Base-by-base conservation (phyloP, 1,139 yeast species). In the Blastobotrys serpentis region DNA sequence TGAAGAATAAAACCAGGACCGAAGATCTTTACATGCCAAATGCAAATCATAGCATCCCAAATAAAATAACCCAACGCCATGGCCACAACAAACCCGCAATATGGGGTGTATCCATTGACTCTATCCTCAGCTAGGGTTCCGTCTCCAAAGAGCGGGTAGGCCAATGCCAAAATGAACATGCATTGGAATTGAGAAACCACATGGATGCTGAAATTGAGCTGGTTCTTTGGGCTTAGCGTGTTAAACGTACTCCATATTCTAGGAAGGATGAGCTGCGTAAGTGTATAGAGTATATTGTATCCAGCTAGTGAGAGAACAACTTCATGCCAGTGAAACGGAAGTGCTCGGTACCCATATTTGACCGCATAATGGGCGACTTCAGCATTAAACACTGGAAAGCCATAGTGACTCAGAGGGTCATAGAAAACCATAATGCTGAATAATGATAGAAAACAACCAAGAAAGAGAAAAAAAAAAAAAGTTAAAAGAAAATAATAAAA, bases 131-230 rank as follows among this genome's bases (percentile, higher is more conserved):
- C 77, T 25, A 79, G 65, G 44, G 68, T 66, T 13, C 78, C 74
- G 59, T 84, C 85, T 56, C 72, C 69, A 70, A 84, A 81, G 64
- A 82, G 70, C 0, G 92, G 92, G 38, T 77, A 60, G 37, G 82
- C 74, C 7, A 80, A 59, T 5, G 64, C 60, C 45, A 84, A 62
- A 43, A 89, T 82, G 38, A 84, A 55, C 2, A 82, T 50, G 48
- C 90, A 78, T 66, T 92, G 97, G 36, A 89, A 75, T 79, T 85
- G 85, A 2, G 98, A 87, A 2, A 89, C 96, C 17, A 86, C 77
- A 66, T 92, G 96, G 57, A 90, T 84, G 64, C 89, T 95, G 61
- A 87, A 87, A 65, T 92, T 90, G 58, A 84, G 65, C 59, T 73
- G 73, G 30, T 77, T 74, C 53, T 79, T 77, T 26, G 59, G 57